Evolutionary conservation across 306 rosid genomes (phyloP).

Genomic region (Cicer chorassanicum): DNA sequence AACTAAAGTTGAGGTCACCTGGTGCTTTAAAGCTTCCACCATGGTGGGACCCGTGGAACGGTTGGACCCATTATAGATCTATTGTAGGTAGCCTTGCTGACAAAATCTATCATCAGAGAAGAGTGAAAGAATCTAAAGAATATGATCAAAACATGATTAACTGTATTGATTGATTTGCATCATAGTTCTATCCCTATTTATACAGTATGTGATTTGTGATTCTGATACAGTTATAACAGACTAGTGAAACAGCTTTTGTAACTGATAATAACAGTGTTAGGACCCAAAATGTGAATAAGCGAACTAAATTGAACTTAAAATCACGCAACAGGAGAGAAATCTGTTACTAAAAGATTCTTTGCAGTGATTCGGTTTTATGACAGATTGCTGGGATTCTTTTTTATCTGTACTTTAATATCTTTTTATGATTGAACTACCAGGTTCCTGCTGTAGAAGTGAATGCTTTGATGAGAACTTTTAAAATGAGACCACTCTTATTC

Average conservation of each 20-base stretch:
- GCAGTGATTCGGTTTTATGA: constrained; percentile 16
- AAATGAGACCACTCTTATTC: constrained; percentile 89
- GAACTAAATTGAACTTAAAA: too few relatives aligned
- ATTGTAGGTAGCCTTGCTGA: neutral
- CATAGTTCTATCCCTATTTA: neutral
- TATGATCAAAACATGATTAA: neutral
- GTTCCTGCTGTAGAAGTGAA: constrained; percentile 93
- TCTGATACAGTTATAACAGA: neutral
- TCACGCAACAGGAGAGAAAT: too few relatives aligned
- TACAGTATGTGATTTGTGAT: neutral
- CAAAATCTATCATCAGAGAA: neutral
- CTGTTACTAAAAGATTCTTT: too few relatives aligned
- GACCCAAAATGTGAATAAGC: too few relatives aligned
- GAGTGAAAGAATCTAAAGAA: neutral
- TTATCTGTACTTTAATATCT: constrained; percentile 36
- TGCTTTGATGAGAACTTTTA: constrained; percentile 92
- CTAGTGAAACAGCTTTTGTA: neutral
- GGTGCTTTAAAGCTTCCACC: neutral
- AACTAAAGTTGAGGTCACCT: neutral
- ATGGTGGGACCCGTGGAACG: neutral
- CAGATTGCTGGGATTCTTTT: constrained; percentile 34
- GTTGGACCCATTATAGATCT: neutral
- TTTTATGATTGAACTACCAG: constrained; percentile 54
- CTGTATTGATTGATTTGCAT: neutral
- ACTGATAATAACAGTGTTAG: too few relatives aligned